These are phyloP conservation scores for Ophiostoma tasmaniense DNA, from an alignment of 2,329 filamentous ascomycete species.

Conservation along the genomic window DNA sequence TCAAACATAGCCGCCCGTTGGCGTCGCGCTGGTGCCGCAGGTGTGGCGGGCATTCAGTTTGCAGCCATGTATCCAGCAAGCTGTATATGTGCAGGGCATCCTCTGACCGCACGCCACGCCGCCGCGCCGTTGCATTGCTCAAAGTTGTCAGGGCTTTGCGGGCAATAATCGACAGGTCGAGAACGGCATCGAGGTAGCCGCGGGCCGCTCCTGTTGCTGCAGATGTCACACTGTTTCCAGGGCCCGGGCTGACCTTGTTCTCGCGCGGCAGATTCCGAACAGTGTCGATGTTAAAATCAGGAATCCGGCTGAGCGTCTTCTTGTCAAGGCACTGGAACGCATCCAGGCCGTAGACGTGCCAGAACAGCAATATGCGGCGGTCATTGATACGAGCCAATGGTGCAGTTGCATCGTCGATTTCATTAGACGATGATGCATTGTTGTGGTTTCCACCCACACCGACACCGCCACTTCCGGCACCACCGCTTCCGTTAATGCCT, in stretches of 20 bases:
- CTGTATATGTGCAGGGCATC: conserved; percentile 13
- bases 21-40: conserved; percentile 9
- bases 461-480: not conserved
- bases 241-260: not conserved
- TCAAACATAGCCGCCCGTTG: not conserved
- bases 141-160: conserved; percentile 17
- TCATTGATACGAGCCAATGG: conserved; percentile 14
- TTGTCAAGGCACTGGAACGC: conserved; percentile 22
- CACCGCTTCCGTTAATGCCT: conserved; percentile 9
- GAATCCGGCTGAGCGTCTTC: conserved; percentile 20
- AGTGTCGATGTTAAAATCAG: conserved; percentile 12
- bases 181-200: conserved; percentile 22
- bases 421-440: not conserved
- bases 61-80: conserved; percentile 15
- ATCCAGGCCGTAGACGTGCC: conserved; percentile 23
- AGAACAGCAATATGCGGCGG: conserved; percentile 20
- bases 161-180: conserved; percentile 21
- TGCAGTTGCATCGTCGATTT: not conserved
- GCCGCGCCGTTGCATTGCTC: conserved; percentile 13
- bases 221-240: not conserved
- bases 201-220: not conserved
- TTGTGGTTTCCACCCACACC: not conserved
- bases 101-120: conserved; percentile 13
- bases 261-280: conserved; percentile 4
- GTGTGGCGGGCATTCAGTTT: conserved; percentile 10